phyloP scores from a whole-genome alignment of 148 eudicot species.

The Silene conica region DNA sequence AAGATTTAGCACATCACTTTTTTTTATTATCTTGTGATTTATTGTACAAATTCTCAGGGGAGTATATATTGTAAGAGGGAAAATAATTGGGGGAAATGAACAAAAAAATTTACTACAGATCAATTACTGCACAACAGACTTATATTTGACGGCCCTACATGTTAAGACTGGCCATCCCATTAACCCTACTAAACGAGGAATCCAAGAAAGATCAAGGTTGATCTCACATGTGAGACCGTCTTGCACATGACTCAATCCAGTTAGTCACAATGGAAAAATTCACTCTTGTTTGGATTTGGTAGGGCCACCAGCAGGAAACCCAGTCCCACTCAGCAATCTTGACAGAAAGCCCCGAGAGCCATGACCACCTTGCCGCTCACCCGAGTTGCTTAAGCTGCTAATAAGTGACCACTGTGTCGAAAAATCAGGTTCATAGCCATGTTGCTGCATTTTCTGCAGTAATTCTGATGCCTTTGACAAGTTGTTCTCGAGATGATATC shows the following conservation, averaged over 20 bases:
- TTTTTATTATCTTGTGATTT: no score
- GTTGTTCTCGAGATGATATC: constrained; percentile 45
- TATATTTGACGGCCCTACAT: neutral
- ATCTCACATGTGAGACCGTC: neutral
- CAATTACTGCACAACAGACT: neutral
- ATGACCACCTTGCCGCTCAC: constrained; percentile 27
- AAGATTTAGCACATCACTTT: no score
- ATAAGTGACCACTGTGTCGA: constrained; percentile 78
- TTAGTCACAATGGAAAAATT: neutral
- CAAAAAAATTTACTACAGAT: no score
- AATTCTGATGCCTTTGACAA: constrained; percentile 55
- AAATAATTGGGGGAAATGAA: no score
- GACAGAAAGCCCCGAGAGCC: constrained; percentile 48
- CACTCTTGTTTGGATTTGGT: constrained; percentile 21
- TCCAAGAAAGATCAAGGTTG: neutral
- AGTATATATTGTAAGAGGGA: neutral
- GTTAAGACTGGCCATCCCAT: neutral
- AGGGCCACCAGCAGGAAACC: constrained; percentile 37
- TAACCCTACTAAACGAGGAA: neutral
- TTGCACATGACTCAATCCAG: neutral
- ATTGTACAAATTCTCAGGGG: neutral
- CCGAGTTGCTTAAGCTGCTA: constrained; percentile 47
- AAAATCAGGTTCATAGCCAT: constrained; percentile 77
- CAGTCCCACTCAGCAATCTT: constrained; percentile 56
- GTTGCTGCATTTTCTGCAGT: constrained; percentile 53